phyloP scores from a whole-genome alignment of 371 early-diverging fungal genomes.

The Mucor circinelloides region DNA sequence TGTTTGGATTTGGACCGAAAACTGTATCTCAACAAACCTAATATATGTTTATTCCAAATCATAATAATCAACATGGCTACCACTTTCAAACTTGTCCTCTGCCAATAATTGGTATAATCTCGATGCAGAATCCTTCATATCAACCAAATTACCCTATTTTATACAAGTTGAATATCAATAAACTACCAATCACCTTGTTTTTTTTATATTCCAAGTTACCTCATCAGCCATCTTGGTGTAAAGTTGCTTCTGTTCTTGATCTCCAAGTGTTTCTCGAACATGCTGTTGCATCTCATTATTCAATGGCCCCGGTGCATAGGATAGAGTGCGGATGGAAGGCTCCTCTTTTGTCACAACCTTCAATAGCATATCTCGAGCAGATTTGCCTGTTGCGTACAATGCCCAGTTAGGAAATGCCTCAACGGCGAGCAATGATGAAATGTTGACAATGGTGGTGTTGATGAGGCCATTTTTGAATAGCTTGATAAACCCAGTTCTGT shows the following conservation, averaged over 20 bases:
- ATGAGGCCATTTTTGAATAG: slow-evolving; percentile 14
- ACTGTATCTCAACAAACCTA: slow-evolving; percentile 19
- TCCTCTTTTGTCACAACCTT: slow-evolving; percentile 73
- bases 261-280: slow-evolving; percentile 76
- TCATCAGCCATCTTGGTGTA: slow-evolving; percentile 67
- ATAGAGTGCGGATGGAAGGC: slow-evolving; percentile 60
- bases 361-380: slow-evolving; percentile 85
- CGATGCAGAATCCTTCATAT: slow-evolving; percentile 69
- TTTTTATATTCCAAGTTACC: slow-evolving; percentile 32
- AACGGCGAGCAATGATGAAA: slow-evolving; percentile 85
- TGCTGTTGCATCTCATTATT: slow-evolving; percentile 85
- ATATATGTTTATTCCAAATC: slow-evolving; percentile 44
- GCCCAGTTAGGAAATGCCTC: slow-evolving; percentile 81
- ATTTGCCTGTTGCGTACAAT: slow-evolving; percentile 85
- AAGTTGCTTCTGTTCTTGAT: slow-evolving; percentile 62
- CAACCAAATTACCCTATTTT: slow-evolving; percentile 67
- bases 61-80: slow-evolving; percentile 84
- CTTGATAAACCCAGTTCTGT: slow-evolving; percentile 33
- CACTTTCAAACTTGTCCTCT: slow-evolving; percentile 64
- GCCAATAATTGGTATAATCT: slow-evolving; percentile 62
- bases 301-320: slow-evolving; percentile 93
- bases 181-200: neutral
- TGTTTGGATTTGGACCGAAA: slow-evolving; percentile 24
- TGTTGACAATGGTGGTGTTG: slow-evolving; percentile 69
- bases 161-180: neutral